Percentiles rank a stretch among this genome's conserved stretches.
phyloP scores from a whole-genome alignment of 768 basidiomycete species.

The Termitomyces sp. region DNA sequence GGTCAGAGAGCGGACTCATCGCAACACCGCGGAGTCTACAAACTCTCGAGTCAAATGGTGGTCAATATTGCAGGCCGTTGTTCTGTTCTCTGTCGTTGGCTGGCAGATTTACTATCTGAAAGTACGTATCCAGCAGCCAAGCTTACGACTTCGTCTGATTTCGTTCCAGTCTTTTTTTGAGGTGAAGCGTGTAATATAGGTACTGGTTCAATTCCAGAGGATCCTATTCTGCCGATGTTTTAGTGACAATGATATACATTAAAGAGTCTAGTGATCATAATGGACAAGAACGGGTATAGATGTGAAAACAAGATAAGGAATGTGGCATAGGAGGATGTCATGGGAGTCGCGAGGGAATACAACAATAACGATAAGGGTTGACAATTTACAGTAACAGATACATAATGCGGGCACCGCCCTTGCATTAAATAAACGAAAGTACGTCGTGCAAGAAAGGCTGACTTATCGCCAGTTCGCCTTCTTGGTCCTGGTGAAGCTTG shows the following conservation, averaged over 20 bases:
- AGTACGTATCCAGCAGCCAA: constrained; percentile 32
- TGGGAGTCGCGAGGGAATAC: constrained; percentile 3
- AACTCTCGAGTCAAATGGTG: constrained; percentile 99
- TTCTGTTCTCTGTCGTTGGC: constrained; percentile 84
- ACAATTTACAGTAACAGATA: constrained; percentile 12
- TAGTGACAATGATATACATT: constrained; percentile 4
- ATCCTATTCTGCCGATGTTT: neutral
- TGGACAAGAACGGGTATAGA: constrained; percentile 18
- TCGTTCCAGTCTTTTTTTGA: constrained; percentile 74
- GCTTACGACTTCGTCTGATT: constrained; percentile 2
- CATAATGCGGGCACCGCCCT: constrained; percentile 12
- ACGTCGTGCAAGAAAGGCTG: constrained; percentile 4
- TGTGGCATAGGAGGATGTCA: constrained; percentile 14
- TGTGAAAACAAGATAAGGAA: constrained; percentile 7
- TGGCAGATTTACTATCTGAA: constrained; percentile 99
- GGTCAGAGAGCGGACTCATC: constrained; percentile 85
- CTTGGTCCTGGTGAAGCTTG: constrained; percentile 37
- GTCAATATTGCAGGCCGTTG: constrained; percentile 86
- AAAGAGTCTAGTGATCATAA: constrained; percentile 3
- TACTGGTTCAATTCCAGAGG: constrained; percentile 1
- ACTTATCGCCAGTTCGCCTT: constrained; percentile 57
- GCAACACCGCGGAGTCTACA: constrained; percentile 91
- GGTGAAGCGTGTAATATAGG: constrained; percentile 81
- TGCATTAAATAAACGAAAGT: constrained; percentile 1
- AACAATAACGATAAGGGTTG: constrained; percentile 8